A percentile compares a stretch with the other conserved stretches of the same genome.
phyloP scores from a whole-genome alignment of 805 yeast species.

The Teunomyces kruisii region DNA sequence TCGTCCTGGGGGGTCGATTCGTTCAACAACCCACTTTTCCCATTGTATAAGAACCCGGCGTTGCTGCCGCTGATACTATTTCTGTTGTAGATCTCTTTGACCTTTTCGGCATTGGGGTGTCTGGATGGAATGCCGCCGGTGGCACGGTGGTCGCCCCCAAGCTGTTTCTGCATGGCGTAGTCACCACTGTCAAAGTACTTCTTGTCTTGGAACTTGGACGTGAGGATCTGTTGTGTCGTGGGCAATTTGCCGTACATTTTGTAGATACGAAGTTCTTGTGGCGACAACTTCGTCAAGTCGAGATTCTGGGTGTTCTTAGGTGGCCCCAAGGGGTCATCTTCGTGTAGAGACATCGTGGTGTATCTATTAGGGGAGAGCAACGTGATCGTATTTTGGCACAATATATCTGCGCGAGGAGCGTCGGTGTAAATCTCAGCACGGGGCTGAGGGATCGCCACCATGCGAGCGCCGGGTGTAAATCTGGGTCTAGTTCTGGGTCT shows the following conservation, averaged over 20 bases:
- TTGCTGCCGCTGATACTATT: constrained; percentile 55
- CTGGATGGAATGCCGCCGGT: constrained; percentile 41
- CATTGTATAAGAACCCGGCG: constrained; percentile 44
- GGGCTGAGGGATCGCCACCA: background rate
- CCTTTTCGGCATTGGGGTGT: constrained; percentile 58
- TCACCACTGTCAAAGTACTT: constrained; percentile 94
- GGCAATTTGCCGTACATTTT: constrained; percentile 86
- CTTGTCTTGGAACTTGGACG: constrained; percentile 78
- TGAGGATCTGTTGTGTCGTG: constrained; percentile 70
- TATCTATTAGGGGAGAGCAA: background rate
- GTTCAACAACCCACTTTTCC: constrained; percentile 55
- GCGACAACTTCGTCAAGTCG: constrained; percentile 59
- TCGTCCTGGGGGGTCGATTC: constrained; percentile 41
- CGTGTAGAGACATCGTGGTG: constrained; percentile 31
- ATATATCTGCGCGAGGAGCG: background rate
- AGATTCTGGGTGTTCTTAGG: constrained; percentile 44
- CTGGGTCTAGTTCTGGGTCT: too few species aligned
- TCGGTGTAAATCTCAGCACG: constrained; percentile 1
- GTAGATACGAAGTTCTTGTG: constrained; percentile 78
- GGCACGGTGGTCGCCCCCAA: constrained; percentile 24
- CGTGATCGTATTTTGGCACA: background rate
- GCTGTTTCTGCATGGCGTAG: constrained; percentile 71
- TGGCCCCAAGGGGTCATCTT: constrained; percentile 53
- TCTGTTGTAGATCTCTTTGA: constrained; percentile 56
- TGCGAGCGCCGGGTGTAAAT: background rate